Base-by-base conservation (phyloP, 1,284 basidiomycete species). In the Ganoderma boninense region DNA sequence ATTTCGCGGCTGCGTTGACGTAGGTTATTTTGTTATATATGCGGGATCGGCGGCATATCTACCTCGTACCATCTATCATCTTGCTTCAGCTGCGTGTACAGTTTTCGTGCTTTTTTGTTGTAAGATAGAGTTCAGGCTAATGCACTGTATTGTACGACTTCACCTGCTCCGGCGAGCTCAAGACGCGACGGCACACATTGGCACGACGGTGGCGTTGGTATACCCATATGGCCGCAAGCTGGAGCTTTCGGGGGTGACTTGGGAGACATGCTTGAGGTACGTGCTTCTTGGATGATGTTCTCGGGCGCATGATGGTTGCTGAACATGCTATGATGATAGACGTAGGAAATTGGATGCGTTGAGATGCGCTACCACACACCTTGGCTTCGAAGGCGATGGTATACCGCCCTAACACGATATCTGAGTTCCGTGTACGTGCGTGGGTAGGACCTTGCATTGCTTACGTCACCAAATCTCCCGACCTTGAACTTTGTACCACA, bases 111-210 rank as follows among this genome's bases (percentile, higher is more conserved):
- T 10, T 59, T 20, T 56, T 64, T 64, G 69, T 67, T 70, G 69
- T 70, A 70, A 40, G 69, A 70, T 61, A 70, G 23, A 29, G 59
- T 13, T 29, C 23, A 46, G 49, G 42, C 29, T 70, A 61, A 65
- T 70, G 66, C 66, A 70, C 59, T 59, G 61, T 67, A 70, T 67
- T 67, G 66, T 70, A 67, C 63, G 4, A 64, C 67, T 40, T 38
- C n/a, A 67, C 75, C 72, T 32, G 56, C 64, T 71, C 68, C 54
- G 73, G 72, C 40, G 6, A n/a, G 49, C 13, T n/a, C 49, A 26
- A 54, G 49, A 14, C 10, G 23, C 49, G 23, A 54, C 23, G 13
- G 49, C 49, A 23, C 49, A 23, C 43, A 44, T 32, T 5, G 16
- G 43, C 16, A 44, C 14, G 43, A 44, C 43, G 43, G 2, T 6